Evolutionary conservation across 1,139 yeast genomes (phyloP), one percentile per base, ranked within the genome.

Genomic region (Lodderomyces oxycetoniae): DNA sequence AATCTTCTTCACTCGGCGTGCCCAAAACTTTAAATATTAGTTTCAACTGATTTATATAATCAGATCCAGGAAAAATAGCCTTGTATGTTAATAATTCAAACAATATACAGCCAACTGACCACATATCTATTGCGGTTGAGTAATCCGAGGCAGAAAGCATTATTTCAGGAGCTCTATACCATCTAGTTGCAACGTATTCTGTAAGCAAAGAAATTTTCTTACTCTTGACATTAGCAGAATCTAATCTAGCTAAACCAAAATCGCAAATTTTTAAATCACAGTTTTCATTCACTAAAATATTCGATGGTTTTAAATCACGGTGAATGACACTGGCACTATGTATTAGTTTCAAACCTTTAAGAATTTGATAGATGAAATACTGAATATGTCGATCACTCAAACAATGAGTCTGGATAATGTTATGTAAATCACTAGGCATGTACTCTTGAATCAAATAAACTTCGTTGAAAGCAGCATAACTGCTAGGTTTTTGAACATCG

Each of bases 111-210:
- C 98, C 98, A 29, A 88, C 89, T 2, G 95, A 82, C 98, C 98
- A 91, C 41, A 89, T 79, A 59, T 91, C 98, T 49, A 91, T 89
- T 12, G 96, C 96, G 40, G 89, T 85, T 17, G 96, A 84, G 60
- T 91, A 91, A 42, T 89, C 91, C 50, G 88, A 83, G 1, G 96
- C 86, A 31, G 37, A 51, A 36, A 91, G 70, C 97, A 89, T 89
- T 54, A 89, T 89, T 53, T 89, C 97, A 0, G 97, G 97, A 1
- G 97, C 97, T 35, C 97, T 67, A 59, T 89, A 89, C 97, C 97
- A 89, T 48, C 97, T 67, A 4, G 98, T 91, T 6, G 97, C 97
- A 34, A 91, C 97, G 55, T 91, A 91, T 59, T 91, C 97, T 3
- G 98, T 91, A 84, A 91, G 49, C 10, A 62, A 59, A 74, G 55